Conservation (phyloP, 148 eudicot species). For the Gaultheria prostrata region DNA sequence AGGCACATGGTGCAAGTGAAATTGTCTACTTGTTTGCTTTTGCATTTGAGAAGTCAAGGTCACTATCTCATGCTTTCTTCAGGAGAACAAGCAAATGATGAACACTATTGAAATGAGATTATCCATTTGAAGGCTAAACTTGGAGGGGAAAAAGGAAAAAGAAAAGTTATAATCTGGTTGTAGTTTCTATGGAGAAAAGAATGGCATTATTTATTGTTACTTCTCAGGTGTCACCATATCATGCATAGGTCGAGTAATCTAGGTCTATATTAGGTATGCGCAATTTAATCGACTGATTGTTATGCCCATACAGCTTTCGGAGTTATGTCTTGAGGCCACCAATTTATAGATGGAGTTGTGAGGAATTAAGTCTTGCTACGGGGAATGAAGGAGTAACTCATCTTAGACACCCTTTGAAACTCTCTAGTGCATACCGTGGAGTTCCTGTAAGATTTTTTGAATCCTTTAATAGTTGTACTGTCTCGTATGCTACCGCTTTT, state of each 20-base stretch:
- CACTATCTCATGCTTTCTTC: not conserved
- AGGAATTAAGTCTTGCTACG: constrained; percentile 55
- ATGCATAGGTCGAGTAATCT: constrained; percentile 6
- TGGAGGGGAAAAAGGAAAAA: not conserved
- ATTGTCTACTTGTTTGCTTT: not conserved
- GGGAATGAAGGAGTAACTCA: constrained; percentile 40
- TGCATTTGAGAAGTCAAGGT: not conserved
- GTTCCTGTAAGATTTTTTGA: constrained; percentile 47
- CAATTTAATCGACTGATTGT: not conserved
- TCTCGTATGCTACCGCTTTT: not conserved
- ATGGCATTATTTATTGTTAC: not conserved
- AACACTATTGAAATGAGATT: not conserved
- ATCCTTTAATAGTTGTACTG: not conserved
- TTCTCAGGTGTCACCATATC: not conserved
- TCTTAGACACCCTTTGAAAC: constrained; percentile 47
- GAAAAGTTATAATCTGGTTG: not conserved
- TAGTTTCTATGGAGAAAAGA: constrained; percentile 4
- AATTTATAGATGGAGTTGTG: constrained; percentile 40
- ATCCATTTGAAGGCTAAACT: not conserved
- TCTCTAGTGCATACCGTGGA: constrained; percentile 59
- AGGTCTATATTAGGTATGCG: not conserved
- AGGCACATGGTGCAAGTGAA: constrained; percentile 1
- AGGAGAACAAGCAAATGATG: not conserved
- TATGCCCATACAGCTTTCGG: constrained; percentile 8
- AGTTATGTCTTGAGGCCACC: constrained; percentile 28